Evolutionary conservation across 23 red algal species (phyloP), one percentile per base, ranked within the genome.

Genomic region (Gracilaria vermiculophylla): DNA sequence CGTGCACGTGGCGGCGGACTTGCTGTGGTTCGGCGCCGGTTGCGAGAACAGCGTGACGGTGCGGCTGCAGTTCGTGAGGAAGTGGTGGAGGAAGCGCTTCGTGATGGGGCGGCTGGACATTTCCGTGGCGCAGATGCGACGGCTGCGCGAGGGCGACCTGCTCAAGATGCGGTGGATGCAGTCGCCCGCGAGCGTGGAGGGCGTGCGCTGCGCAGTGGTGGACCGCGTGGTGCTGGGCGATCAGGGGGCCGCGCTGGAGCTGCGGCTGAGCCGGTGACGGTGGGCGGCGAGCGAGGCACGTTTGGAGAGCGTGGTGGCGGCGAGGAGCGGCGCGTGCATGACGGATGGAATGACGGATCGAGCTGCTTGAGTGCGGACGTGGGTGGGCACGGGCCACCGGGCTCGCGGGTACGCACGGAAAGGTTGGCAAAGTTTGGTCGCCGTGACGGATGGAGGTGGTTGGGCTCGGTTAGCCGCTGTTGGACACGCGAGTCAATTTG

Each of bases 81-180:
- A 20, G 37, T 47, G 67, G 39, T 73, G 67, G 67, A 1, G 40
- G 25, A 45, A 47, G 42, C 67, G 67, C 20, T 47, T 73, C 8
- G 67, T 73, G 42, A 45, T 73, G 67, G 67, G 67, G 5, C 0
- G 8, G 1, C 3, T 73, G 36, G 67, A 73, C 5, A 17, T 73
- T 1, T 10, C 28, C 6, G 42, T 73, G 39, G 39, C 39, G 36
- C 67, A 73, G 67, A 27, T 73, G 10, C 28, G 28, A 32, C 10
- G 39, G 36, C 23, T 73, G 42, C 17, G 67, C 3, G 67, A 73
- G 42, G 67, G 67, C 42, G 67, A 73, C 19, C 13, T 73, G 67
- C n/a, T 73, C n/a, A 73, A 73, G 67, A 73, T 73, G 67, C 17
- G 67, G 0, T 73, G 67, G 67, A 48, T 28, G 67, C 36, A 73